Evolutionary conservation across 208 protist genomes (phyloP), one percentile per base, ranked within the genome.

Genomic region (Zelonia costaricensis): DNA sequence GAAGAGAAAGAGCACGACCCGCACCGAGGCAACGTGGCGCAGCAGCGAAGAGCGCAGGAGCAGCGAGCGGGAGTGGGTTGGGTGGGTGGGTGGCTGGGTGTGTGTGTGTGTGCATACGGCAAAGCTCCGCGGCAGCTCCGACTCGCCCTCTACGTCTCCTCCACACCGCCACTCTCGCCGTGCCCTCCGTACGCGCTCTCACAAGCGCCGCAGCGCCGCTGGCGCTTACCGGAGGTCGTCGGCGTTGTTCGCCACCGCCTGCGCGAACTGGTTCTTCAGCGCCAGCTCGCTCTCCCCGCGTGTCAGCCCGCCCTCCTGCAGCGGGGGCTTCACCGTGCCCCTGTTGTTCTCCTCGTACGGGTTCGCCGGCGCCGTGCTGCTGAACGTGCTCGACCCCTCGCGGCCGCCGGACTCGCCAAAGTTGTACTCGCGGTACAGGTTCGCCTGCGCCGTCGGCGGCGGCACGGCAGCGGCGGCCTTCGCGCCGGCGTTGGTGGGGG

Each of bases 251-350:
- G 36, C 49, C 44, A 76, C 65, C n/a, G 56, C 62, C 3, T 42
- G 42, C n/a, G 69, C 52, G 30, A 74, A 76, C 12, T 59, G 30
- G 3, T 56, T 40, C 20, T 52, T 46, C 22, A 81, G 52, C 15
- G 62, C 49, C 18, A 59, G 70, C 52, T 76, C 75, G 9, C 16
- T 27, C 13, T 46, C 55, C 33, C 60, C 69, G 15, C 62, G 51
- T 15, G 62, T 73, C 35, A 74, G 6, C 40, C 52, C 51, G 9
- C 44, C 53, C 28, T 78, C 61, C 49, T 72, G 63, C 63, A 82
- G 35, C 48, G 69, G 70, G 28, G 58, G 70, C 23, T 62, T 36
- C 13, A 65, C 33, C 16, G 58, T 27, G 20, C 2, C 35, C 20
- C 45, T 46, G 20, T 18, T 52, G 40, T 63, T 33, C 0, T 42